phyloP scores from a whole-genome alignment of 768 basidiomycete species.

The Leccinum obscurum region DNA sequence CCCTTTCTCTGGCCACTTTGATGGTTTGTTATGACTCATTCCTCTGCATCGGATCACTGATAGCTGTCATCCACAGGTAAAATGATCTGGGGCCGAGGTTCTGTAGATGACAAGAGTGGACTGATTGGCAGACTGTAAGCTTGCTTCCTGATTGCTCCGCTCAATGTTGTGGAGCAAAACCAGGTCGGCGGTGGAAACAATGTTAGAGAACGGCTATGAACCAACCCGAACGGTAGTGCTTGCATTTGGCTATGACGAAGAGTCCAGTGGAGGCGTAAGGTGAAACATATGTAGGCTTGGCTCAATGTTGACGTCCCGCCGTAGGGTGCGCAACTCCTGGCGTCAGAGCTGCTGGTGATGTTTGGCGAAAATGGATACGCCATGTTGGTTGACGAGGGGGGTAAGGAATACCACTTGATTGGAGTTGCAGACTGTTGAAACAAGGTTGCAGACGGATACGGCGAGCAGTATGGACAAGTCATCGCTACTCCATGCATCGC shows the following conservation, averaged over 20 bases:
- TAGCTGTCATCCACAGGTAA: constrained; percentile 25
- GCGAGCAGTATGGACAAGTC: constrained; percentile 49
- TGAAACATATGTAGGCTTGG: not conserved
- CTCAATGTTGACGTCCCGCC: not conserved
- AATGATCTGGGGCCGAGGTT: constrained; percentile 51
- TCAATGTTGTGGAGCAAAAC: not conserved
- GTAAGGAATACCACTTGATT: constrained; percentile 37
- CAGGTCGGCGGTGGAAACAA: constrained; percentile 59
- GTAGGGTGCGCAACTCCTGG: constrained; percentile 57
- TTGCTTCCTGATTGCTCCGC: not conserved
- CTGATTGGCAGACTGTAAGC: constrained; percentile 62
- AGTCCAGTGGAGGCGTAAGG: constrained; percentile 52
- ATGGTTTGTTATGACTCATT: constrained; percentile 37
- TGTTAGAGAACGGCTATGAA: constrained; percentile 58
- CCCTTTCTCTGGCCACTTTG: constrained; percentile 63
- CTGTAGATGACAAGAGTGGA: constrained; percentile 61
- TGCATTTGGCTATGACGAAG: constrained; percentile 78
- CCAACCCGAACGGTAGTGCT: constrained; percentile 64
- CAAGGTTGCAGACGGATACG: constrained; percentile 45
- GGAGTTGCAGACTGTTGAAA: not conserved
- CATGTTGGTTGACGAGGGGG: constrained; percentile 87
- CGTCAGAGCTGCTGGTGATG: constrained; percentile 47
- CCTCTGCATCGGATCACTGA: not conserved
- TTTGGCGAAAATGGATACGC: constrained; percentile 77
- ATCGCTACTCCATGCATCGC: constrained; percentile 64